Percentiles rank a stretch among this genome's conserved stretches.
Conservation (phyloP, 2,329 filamentous ascomycete genomes). For the Hortaea sp. region DNA sequence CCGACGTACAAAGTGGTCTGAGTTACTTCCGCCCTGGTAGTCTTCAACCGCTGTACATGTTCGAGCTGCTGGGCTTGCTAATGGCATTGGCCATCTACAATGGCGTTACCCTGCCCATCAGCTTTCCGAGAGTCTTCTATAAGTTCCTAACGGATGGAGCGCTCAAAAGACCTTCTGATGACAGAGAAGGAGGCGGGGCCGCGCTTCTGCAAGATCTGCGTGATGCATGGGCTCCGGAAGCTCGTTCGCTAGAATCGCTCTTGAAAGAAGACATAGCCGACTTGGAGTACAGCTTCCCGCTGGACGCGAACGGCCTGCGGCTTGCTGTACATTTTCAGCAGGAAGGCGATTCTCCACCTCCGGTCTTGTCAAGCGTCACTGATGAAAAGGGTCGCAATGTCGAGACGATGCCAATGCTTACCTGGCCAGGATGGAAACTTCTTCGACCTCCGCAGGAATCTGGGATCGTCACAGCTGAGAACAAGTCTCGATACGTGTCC, state of each 20-base stretch:
- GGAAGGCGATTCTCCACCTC: not conserved
- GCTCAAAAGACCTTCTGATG: too few relatives aligned
- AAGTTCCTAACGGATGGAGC: constrained; percentile 49
- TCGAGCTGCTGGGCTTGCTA: constrained; percentile 78
- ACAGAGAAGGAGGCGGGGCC: too few relatives aligned
- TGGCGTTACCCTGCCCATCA: constrained; percentile 80
- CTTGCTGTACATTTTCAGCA: constrained; percentile 15
- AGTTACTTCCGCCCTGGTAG: constrained; percentile 82
- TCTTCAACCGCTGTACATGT: constrained; percentile 77
- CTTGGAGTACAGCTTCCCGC: constrained; percentile 78
- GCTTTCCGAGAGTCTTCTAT: constrained; percentile 79
- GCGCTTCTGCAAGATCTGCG: constrained; percentile 57
- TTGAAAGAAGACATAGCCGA: constrained; percentile 67
- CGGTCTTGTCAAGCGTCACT: not conserved
- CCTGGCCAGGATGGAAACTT: constrained; percentile 48
- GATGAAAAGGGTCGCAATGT: not conserved
- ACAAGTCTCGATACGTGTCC: constrained; percentile 65
- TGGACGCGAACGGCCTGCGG: constrained; percentile 45
- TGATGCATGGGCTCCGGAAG: constrained; percentile 79
- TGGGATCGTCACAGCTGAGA: constrained; percentile 66
- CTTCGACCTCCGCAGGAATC: constrained; percentile 20
- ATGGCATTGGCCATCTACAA: constrained; percentile 88
- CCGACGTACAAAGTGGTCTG: constrained; percentile 66
- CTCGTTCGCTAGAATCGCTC: constrained; percentile 61
- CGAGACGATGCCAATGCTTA: constrained; percentile 5